A percentile compares a stretch with the other conserved stretches of the same genome.
These are phyloP conservation scores for Aspergillus ellipticus DNA, from an alignment of 495 filamentous ascomycete species.

Conservation along the genomic window DNA sequence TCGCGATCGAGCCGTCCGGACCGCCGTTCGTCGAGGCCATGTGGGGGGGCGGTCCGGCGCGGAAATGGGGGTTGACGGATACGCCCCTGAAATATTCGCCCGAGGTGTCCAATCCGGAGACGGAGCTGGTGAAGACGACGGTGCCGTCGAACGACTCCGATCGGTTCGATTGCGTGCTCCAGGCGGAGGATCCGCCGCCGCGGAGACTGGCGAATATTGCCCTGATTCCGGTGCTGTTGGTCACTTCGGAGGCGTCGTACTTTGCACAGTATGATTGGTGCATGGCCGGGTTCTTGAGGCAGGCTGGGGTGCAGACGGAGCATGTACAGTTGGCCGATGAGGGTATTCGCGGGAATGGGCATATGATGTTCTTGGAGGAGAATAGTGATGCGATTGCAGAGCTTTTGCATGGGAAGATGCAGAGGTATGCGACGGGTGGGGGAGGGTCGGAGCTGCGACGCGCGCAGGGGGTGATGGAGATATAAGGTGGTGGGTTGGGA, in stretches of 20 bases:
- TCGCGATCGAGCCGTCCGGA: slow-evolving; percentile 53
- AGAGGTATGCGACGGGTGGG: too few species aligned
- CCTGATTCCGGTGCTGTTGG: slow-evolving; percentile 41
- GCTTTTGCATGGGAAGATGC: slow-evolving; percentile 40
- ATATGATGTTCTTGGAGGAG: slow-evolving; percentile 59
- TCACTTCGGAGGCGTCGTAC: slow-evolving; percentile 52
- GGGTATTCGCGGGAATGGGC: slow-evolving; percentile 54
- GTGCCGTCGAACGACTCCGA: slow-evolving; percentile 19
- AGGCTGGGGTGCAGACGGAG: slow-evolving; percentile 50
- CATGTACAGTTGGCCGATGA: slow-evolving; percentile 42
- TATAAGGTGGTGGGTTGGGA: not conserved
- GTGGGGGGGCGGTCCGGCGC: slow-evolving; percentile 21
- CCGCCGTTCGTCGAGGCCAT: slow-evolving; percentile 43
- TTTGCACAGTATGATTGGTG: slow-evolving; percentile 57
- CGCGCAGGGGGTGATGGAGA: too few species aligned
- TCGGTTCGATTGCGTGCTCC: slow-evolving; percentile 35
- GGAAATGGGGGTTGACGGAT: slow-evolving; percentile 44
- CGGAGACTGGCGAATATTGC: slow-evolving; percentile 47
- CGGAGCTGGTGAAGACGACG: slow-evolving; percentile 24
- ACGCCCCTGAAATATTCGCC: slow-evolving; percentile 51
- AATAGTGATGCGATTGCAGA: slow-evolving; percentile 51
- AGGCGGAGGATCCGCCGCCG: slow-evolving; percentile 40
- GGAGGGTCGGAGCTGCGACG: too few species aligned
- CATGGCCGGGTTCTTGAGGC: slow-evolving; percentile 48
- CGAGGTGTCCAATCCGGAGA: slow-evolving; percentile 23